Percentiles rank a stretch among this genome's conserved stretches.
Conservation (phyloP, 2,329 filamentous ascomycete species). For the Claviceps lovelessii region DNA sequence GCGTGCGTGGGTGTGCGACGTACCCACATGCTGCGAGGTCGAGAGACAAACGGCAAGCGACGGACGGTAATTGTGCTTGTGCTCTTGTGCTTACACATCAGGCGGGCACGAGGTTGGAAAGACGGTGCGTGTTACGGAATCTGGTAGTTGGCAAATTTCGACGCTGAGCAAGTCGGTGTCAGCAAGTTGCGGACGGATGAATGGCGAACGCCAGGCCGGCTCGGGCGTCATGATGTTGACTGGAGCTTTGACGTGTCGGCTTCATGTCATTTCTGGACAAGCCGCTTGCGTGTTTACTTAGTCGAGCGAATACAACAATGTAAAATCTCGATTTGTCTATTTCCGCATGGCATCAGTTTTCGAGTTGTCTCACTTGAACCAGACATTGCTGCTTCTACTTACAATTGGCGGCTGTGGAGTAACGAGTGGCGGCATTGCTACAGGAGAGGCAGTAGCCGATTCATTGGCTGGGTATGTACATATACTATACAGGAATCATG, state of each 20-base stretch:
- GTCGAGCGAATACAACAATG: not conserved
- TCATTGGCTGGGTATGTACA: not conserved
- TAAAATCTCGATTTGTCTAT: not conserved
- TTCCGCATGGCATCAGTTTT: not conserved
- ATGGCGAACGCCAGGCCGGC: not conserved
- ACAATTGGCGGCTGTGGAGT: not conserved
- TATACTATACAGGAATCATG: no score
- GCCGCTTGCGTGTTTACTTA: not conserved
- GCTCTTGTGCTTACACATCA: not conserved
- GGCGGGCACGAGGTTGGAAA: not conserved
- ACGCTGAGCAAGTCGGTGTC: not conserved
- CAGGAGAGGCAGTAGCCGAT: not conserved
- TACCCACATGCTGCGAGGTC: conserved; percentile 1
- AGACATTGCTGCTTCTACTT: not conserved
- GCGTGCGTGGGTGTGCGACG: not conserved
- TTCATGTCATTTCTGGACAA: not conserved
- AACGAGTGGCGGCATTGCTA: not conserved
- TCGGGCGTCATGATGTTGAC: not conserved
- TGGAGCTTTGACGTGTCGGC: not conserved
- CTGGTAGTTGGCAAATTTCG: not conserved
- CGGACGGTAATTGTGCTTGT: not conserved
- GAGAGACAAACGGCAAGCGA: not conserved
- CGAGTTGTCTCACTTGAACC: not conserved
- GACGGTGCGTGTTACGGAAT: not conserved
- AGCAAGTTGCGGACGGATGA: no score